Evolutionary conservation across 2,329 filamentous ascomycete genomes (phyloP), one percentile per base, ranked within the genome.

Genomic region (Penicillium hesseltinei): DNA sequence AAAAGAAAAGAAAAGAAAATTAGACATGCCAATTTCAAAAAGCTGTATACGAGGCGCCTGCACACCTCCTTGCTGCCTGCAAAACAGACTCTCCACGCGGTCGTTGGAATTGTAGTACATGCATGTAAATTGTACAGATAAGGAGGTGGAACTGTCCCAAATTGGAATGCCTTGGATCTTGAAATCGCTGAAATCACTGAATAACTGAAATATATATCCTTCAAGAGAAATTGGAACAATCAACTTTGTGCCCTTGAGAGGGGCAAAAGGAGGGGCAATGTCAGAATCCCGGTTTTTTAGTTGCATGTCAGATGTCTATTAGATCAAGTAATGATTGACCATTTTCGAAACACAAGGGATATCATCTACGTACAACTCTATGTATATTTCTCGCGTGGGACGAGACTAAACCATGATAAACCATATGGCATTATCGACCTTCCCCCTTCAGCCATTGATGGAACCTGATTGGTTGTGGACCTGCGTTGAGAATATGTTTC

Each of bases 401-500:
- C 2, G n/a, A 40, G 35, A 33, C 15, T 21, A 42, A 15, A 43
- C 17, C 48, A 36, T 17, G 15, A 29, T 40, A 9, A 27, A 43
- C 51, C 17, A 29, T 44, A 51, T 46, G 29, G 25, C 39, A 56
- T 47, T 33, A 23, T 29, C n/a, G n/a, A 31, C 45, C 13, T 47
- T 5, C 5, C 1, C 7, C 17, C 53, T 51, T 51, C 51, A 35
- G 49, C 60, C n/a, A 36, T 25, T 33, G 2, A 39, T 19, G 2
- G 10, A 29, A 25, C 15, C 33, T 29, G 3, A 60, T 62, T 60
- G 58, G 57, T 15, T 25, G 33, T 25, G 48, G 38, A 51, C 43
- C 44, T 56, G 25, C 38, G 42, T 38, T 40, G 19, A 17, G 33
- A 10, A 25, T 51, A 46, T 42, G 61, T 63, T 67, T 67, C 65